Evolutionary conservation across 129 eudicot species (phyloP).

Genomic region (Arctium minus): DNA sequence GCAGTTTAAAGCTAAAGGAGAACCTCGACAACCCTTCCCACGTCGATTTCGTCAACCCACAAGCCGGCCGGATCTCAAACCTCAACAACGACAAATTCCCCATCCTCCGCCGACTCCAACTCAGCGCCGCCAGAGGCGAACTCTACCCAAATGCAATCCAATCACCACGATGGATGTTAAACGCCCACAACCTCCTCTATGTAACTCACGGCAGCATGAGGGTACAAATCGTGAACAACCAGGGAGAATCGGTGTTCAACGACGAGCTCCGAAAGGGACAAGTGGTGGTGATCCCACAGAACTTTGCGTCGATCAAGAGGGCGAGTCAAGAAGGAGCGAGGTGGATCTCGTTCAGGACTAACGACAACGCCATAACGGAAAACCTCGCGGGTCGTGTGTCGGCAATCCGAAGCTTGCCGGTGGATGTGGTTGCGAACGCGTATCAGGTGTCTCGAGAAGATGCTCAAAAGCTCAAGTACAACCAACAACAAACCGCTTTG

Average conservation of each 20-base stretch:
- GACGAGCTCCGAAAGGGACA: constrained; percentile 36
- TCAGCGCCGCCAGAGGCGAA: constrained; percentile 27
- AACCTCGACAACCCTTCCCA: constrained; percentile 19
- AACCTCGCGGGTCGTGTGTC: background rate
- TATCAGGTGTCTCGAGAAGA: background rate
- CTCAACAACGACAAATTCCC: constrained; percentile 48
- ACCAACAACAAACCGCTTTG: background rate
- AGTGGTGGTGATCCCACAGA: constrained; percentile 41
- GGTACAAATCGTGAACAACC: constrained; percentile 46
- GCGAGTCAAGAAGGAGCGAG: background rate
- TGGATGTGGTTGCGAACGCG: background rate
- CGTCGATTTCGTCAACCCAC: constrained; percentile 25
- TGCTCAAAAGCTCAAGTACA: background rate
- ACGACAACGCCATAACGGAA: background rate
- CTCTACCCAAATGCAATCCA: constrained; percentile 41
- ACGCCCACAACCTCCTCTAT: constrained; percentile 47
- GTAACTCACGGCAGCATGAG: constrained; percentile 32
- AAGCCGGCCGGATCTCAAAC: constrained; percentile 32
- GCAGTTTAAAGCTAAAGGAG: constrained; percentile 31
- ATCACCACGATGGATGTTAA: constrained; percentile 51
- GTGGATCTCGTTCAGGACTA: background rate
- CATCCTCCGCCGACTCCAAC: constrained; percentile 25
- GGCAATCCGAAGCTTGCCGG: background rate
- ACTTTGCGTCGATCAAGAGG: background rate
- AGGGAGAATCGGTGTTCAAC: constrained; percentile 45